Conservation (phyloP, 2,329 filamentous ascomycete species). For the Aspergillus pseudoglaucus region DNA sequence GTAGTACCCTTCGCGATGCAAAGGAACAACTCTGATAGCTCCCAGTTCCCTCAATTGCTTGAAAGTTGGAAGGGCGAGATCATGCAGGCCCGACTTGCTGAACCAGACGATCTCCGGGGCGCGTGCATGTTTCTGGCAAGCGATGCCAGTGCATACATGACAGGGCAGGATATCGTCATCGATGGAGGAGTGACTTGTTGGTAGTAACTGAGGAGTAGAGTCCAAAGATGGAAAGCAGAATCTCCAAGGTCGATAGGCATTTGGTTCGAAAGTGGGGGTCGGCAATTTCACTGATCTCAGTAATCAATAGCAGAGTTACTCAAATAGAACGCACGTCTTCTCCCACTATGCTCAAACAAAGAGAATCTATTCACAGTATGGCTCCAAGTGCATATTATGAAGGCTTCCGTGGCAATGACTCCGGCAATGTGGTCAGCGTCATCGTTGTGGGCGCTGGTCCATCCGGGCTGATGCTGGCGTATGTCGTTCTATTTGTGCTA, state of each 20-base stretch:
- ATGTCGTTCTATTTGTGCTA: constrained; percentile 11
- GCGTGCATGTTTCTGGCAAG: constrained; percentile 45
- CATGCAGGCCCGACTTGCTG: constrained; percentile 43
- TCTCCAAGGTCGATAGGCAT: constrained; percentile 6
- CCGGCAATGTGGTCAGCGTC: constrained; percentile 20
- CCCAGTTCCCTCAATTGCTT: constrained; percentile 41
- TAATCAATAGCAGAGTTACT: neutral
- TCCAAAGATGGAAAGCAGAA: constrained; percentile 8
- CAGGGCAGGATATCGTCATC: constrained; percentile 42
- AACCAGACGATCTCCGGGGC: constrained; percentile 47
- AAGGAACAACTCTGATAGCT: constrained; percentile 3
- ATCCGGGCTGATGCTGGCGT: constrained; percentile 40
- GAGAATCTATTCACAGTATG: constrained; percentile 13
- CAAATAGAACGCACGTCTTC: constrained; percentile 28
- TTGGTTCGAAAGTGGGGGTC: constrained; percentile 4
- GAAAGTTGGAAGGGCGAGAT: constrained; percentile 46
- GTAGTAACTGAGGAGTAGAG: constrained; percentile 15
- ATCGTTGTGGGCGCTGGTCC: constrained; percentile 40
- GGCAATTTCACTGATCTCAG: neutral
- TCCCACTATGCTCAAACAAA: constrained; percentile 9
- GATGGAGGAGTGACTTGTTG: constrained; percentile 40
- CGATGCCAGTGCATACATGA: constrained; percentile 43
- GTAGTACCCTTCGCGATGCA: constrained; percentile 7
- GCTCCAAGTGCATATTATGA: constrained; percentile 22
- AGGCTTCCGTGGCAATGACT: constrained; percentile 14